Percentiles rank a stretch among this genome's conserved stretches.
phyloP scores from a whole-genome alignment of 345 rosid genomes.

The Eucalyptus curtisii region DNA sequence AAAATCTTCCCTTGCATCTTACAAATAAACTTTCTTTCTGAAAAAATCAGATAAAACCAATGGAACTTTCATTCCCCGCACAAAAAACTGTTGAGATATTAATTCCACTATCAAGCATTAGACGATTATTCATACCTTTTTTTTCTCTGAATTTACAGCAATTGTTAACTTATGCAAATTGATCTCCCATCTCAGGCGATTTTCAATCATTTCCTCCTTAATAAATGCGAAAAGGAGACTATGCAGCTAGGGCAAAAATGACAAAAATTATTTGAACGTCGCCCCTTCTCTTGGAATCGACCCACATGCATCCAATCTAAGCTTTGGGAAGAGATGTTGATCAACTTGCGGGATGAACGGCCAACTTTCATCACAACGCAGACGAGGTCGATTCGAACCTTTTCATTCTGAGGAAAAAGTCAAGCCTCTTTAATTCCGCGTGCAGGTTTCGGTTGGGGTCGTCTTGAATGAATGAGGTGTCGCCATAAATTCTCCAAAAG shows the following conservation, averaged over 20 bases:
- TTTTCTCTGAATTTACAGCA: not conserved
- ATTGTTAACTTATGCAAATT: not conserved
- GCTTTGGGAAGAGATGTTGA: not conserved
- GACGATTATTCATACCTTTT: not conserved
- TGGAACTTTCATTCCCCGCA: not conserved
- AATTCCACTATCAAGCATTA: not conserved
- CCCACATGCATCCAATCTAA: not conserved
- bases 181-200: not conserved
- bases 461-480: not conserved
- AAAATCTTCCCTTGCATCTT: not conserved
- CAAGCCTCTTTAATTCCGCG: not conserved
- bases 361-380: not conserved
- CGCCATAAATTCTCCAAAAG: not conserved
- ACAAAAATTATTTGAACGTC: not conserved
- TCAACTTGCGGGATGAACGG: not conserved
- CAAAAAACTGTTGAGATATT: not conserved
- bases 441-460: not conserved
- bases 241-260: not conserved
- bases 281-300: not conserved
- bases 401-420: not conserved
- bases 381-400: not conserved
- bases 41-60: not conserved
- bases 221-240: not conserved
- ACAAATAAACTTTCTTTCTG: too few species aligned
- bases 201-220: not conserved